Conservation (phyloP, 2,329 filamentous ascomycete genomes). For the Pestalotiopsis sp. region DNA sequence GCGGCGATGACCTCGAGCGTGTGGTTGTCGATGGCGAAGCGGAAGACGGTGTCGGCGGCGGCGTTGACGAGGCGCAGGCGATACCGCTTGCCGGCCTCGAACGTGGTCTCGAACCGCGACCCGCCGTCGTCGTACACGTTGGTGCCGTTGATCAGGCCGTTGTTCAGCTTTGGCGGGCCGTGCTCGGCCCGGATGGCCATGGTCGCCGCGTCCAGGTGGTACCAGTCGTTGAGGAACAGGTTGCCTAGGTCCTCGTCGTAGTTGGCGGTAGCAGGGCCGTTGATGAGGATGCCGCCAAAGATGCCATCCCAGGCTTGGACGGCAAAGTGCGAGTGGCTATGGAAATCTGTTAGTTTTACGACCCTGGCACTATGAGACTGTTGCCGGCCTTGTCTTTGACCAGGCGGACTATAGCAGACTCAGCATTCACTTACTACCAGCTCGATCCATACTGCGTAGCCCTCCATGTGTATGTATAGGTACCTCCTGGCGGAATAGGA, state of each 20-base stretch:
- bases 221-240: constrained; percentile 62
- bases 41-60: constrained; percentile 37
- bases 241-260: constrained; percentile 67
- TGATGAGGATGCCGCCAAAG: constrained; percentile 61
- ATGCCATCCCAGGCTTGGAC: constrained; percentile 55
- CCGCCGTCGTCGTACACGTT: constrained; percentile 34
- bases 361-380: too few species aligned
- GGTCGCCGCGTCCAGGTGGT: constrained; percentile 44
- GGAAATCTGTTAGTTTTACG: background rate
- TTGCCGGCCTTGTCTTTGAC: background rate
- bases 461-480: constrained; percentile 58
- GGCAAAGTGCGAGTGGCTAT: constrained; percentile 57
- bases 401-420: background rate
- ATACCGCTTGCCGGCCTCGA: constrained; percentile 44
- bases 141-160: constrained; percentile 37
- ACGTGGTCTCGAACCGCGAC: constrained; percentile 36
- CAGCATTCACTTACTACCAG: constrained; percentile 49
- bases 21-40: constrained; percentile 54
- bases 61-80: constrained; percentile 47
- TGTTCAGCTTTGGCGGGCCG: constrained; percentile 42
- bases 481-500: constrained; percentile 50
- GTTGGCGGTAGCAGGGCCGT: constrained; percentile 58
- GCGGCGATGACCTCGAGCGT: constrained; percentile 53
- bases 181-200: constrained; percentile 30
- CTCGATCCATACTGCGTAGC: constrained; percentile 55